Base-by-base conservation (phyloP, 805 yeast species). In the Candida stauntonica region DNA sequence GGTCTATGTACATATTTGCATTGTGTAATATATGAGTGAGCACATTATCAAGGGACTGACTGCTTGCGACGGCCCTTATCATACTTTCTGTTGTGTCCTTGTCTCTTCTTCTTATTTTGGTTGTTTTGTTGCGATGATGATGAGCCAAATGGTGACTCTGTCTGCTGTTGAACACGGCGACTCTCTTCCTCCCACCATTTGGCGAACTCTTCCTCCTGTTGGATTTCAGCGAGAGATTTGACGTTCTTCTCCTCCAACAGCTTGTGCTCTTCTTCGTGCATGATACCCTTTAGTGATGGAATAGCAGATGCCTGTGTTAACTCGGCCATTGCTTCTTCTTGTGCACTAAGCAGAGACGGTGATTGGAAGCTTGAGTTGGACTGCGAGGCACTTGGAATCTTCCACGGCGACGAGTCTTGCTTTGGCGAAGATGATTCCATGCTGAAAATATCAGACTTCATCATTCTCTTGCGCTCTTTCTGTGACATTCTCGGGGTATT, bases 141-240 rank as follows among this genome's bases (percentile, higher is more conserved):
- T n/a, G n/a, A n/a, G n/a, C 24, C 24, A 21, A 21, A 21, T 11
- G 24, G 24, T 27, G 24, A 39, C 26, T 24, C 47, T 51, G 63
- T 47, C 39, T 64, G 64, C 18, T 52, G 53, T 54, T 82, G 91
- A 7, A 81, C 82, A 36, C 72, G 67, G n/a, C 67, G 67, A 38
- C 86, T 71, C 53, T 88, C 96, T 47, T 75, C 78, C 26, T 75
- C 82, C 89, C 95, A 88, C 96, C 96, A 88, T 43, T 65, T 72
- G 20, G 81, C 88, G 64, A 88, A 88, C 54, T 81, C 87, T 52
- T 85, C 86, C 46, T 88, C 96, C 47, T 80, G 81, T 54, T 80
- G 81, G 32, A 83, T 73, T 41, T 88, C 95, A 32, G 75, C 79
- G 30, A 85, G 58, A 2, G 85, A 68, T 38, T 67, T 67, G 21